Base-by-base conservation (phyloP, 192 early-diverging fungal species). In the Chytriomyces confervae region DNA sequence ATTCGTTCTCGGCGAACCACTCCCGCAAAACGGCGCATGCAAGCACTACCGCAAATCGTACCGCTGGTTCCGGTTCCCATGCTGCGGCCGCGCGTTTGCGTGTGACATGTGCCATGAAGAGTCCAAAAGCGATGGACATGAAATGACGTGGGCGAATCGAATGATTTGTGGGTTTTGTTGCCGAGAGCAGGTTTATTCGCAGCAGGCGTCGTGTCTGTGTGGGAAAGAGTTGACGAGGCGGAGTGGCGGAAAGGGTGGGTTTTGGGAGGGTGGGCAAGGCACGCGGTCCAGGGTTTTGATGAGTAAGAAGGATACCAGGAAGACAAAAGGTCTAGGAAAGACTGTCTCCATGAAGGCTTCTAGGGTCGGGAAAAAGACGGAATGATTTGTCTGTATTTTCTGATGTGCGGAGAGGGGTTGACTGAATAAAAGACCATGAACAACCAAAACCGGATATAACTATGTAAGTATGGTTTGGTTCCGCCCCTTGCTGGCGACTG, bases 181-280 rank as follows among this genome's bases (percentile, higher is more conserved):
- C 20, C 84, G 90, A 23, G 96, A 97, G 79, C 92, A 94, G 74
- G 62, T 83, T 7, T 91, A 91, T 20, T 80, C 83, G 0, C 62
- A 76, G 23, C 70, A 82, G 43, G 66, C 74, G 72, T 83, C 43
- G 9, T 91, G 88, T 87, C 84, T 75, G 7, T 96, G 96, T 80
- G 94, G 92, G 4, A 82, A 86, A 64, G 90, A 89, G 71, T 83
- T 93, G 68, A 79, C 72, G 27, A 11, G 77, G 65, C 44, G 88
- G 61, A 62, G 36, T 11, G 53, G 27, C 18, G 68, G 43, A 23
- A 36, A 63, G 13, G 51, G 87, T 7, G 85, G 88, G 6, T 97
- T 93, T 72, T 97, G 96, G 96, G 94, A 97, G 82, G 96, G 95
- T 60, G 95, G 96, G 11, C 85, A 92, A 29, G 96, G 96, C 5